Evolutionary conservation across 495 filamentous ascomycete genomes (phyloP), one percentile per base, ranked within the genome.

Genomic region (Podospora anserina): DNA sequence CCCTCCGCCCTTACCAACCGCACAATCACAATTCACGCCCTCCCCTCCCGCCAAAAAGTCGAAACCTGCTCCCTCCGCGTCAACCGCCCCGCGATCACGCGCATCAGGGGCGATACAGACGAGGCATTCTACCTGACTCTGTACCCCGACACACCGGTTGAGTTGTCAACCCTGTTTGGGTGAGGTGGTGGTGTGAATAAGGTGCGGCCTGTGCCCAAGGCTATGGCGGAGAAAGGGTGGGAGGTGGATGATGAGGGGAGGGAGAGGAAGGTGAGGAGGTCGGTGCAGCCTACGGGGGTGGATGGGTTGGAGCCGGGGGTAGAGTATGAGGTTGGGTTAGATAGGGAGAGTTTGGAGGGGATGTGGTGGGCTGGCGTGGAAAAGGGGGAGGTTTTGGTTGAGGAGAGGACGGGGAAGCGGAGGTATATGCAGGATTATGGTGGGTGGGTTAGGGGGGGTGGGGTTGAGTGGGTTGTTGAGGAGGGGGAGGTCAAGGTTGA

Each of bases 261-360:
- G 6, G 55, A 58, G 55, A 19, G 55, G n/a, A 58, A 11, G 55
- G 11, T 26, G 20, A 58, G 55, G 9, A 16, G 55, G 55, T 18
- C 55, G 55, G 18, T 15, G n/a, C 55, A 58, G 55, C 55, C 55
- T 9, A 58, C 18, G 20, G 55, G 55, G 5, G 55, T 58, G 4
- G 55, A 58, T 26, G 55, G 55, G 55, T 58, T 58, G 23, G 55
- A 58, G 55, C 15, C 55, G 55, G 55, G 55, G 5, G 55, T 58
- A 5, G 23, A 18, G 18, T 58, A 58, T 18, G 18, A 58, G 55
- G 23, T 58, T 58, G 55, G 55, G n/a, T 58, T 58, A 18, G 23
- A 58, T 58, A 26, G 6, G 23, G 55, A 58, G 55, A 20, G 23
- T 9, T 18, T 58, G 18, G 23, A 26, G 23, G 55, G 23, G 55